These are phyloP conservation scores for Heteromeles arbutifolia DNA, from an alignment of 306 rosid genomes.

Conservation along the genomic window DNA sequence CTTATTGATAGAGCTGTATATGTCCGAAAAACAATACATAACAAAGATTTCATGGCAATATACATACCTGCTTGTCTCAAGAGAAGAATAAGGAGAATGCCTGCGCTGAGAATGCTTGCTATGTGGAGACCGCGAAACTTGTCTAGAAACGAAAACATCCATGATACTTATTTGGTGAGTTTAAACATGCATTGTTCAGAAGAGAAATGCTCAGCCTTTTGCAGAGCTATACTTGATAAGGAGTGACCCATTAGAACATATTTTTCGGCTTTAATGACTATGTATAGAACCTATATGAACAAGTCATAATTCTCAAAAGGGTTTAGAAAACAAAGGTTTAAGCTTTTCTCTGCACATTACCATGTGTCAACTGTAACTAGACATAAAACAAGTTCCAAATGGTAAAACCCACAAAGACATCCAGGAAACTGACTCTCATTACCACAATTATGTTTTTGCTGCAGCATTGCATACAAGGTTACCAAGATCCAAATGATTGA, in stretches of 20 bases:
- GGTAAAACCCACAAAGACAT: background rate
- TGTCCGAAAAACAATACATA: constrained; percentile 58
- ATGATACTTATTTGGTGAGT: constrained; percentile 88
- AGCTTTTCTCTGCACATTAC: background rate
- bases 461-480: background rate
- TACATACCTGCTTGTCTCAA: constrained; percentile 88
- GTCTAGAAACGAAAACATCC: constrained; percentile 94
- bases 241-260: constrained; percentile 31
- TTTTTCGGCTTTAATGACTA: constrained; percentile 22
- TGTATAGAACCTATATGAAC: background rate
- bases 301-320: background rate
- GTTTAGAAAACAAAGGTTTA: background rate
- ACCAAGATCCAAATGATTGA: background rate
- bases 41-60: constrained; percentile 49
- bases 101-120: constrained; percentile 99
- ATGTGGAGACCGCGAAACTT: constrained; percentile 99
- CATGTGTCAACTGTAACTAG: background rate
- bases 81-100: constrained; percentile 99
- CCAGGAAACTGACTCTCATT: background rate
- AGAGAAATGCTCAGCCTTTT: constrained; percentile 53
- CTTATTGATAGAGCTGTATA: constrained; percentile 48
- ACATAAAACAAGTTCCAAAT: background rate
- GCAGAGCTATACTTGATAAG: constrained; percentile 42
- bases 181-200: constrained; percentile 38
- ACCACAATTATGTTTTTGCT: background rate